Conservation (phyloP, 169 alveolate genomes). For the Plasmodium adleri region DNA sequence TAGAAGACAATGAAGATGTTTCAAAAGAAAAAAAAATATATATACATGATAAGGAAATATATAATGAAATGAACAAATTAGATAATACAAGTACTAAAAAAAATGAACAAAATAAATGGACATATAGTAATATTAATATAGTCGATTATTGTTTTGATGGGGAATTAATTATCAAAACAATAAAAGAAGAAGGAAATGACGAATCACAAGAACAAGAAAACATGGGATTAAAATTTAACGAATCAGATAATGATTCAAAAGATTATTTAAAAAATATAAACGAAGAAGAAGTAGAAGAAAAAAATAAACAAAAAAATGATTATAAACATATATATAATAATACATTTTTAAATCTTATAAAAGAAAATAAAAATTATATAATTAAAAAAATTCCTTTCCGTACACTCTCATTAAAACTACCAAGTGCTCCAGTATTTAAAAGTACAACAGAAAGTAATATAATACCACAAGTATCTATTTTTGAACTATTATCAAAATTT, state of each 20-base stretch:
- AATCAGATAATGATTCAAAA: neutral
- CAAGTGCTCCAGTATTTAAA: constrained; percentile 95
- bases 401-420: constrained; percentile 82
- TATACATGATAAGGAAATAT: neutral
- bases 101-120: constrained; percentile 39
- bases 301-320: constrained; percentile 67
- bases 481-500: constrained; percentile 93
- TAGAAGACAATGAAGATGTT: neutral
- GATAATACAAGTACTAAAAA: neutral
- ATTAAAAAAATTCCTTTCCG: constrained; percentile 75
- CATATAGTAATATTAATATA: constrained; percentile 36
- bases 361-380: constrained; percentile 9
- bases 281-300: constrained; percentile 18
- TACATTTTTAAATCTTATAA: too few species aligned
- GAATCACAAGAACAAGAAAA: neutral
- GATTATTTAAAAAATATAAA: neutral
- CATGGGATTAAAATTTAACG: neutral
- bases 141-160: constrained; percentile 76
- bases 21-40: neutral
- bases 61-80: neutral
- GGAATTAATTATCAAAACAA: constrained; percentile 55
- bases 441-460: constrained; percentile 92
- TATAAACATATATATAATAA: too few species aligned
- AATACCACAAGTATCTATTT: constrained; percentile 94
- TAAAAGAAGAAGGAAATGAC: constrained; percentile 20